Conservation (phyloP, 768 basidiomycete species). For the Naganishia vaughanmartiniae region DNA sequence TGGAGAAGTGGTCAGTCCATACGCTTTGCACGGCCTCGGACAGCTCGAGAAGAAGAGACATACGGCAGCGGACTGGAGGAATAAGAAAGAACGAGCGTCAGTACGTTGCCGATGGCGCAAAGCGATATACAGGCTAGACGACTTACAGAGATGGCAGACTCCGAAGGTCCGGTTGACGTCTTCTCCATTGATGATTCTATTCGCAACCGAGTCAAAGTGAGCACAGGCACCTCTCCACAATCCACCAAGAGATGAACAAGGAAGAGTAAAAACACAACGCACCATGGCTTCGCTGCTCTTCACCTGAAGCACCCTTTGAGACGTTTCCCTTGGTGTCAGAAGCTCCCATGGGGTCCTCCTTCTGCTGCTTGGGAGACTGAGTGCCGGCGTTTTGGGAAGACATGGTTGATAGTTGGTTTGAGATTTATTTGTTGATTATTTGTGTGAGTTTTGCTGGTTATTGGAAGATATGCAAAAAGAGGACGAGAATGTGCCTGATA, state of each 20-base stretch:
- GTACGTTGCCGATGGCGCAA: background rate
- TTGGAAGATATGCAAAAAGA: background rate
- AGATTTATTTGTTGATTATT: slow-evolving; percentile 1
- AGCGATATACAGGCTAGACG: no score
- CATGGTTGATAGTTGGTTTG: slow-evolving; percentile 8
- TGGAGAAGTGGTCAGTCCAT: background rate
- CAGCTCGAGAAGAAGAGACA: background rate
- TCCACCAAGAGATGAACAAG: background rate
- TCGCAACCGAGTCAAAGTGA: background rate
- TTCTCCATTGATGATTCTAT: slow-evolving; percentile 19
- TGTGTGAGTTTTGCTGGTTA: slow-evolving; percentile 1
- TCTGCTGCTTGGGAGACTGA: slow-evolving; percentile 22
- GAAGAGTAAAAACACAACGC: background rate
- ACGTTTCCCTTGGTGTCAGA: slow-evolving; percentile 22
- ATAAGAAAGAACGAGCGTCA: no score
- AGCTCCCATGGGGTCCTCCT: slow-evolving; percentile 24
- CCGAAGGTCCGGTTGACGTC: background rate
- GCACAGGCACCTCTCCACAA: background rate
- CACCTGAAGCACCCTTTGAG: slow-evolving; percentile 17
- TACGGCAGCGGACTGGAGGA: slow-evolving; percentile 11
- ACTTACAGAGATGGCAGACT: no score
- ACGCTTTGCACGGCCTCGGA: no score
- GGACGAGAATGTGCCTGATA: background rate
- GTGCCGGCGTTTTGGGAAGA: slow-evolving; percentile 27
- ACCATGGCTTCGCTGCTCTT: slow-evolving; percentile 26